These are phyloP conservation scores for Immersiella caudata DNA, from an alignment of 495 filamentous ascomycete species.

Conservation along the genomic window DNA sequence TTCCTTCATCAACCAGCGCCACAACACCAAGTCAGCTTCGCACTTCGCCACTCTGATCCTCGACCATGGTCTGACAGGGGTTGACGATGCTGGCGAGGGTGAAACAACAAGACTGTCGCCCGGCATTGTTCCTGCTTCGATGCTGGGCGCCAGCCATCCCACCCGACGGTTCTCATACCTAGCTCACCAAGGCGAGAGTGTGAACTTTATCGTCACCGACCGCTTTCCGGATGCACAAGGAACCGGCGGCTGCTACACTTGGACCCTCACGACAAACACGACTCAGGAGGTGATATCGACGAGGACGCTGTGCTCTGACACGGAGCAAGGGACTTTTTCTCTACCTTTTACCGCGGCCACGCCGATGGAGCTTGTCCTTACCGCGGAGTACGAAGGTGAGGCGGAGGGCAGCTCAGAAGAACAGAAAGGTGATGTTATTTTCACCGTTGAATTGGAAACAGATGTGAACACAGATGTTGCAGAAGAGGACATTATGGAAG, in stretches of 20 bases:
- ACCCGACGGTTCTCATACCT: not conserved
- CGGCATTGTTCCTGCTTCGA: not conserved
- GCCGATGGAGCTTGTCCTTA: not conserved
- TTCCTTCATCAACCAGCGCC: slow-evolving; percentile 17
- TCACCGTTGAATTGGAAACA: no score
- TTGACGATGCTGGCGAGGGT: not conserved
- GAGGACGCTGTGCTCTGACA: not conserved
- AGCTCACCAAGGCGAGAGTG: not conserved
- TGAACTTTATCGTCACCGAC: not conserved
- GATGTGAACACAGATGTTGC: no score
- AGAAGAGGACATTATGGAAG: no score
- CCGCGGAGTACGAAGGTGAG: not conserved
- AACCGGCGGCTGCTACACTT: not conserved
- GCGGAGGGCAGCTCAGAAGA: no score
- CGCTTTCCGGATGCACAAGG: not conserved
- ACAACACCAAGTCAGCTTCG: not conserved
- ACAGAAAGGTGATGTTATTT: no score
- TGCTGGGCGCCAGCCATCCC: not conserved
- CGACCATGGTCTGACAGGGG: not conserved
- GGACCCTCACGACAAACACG: not conserved
- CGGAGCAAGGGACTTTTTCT: not conserved
- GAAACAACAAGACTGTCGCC: not conserved
- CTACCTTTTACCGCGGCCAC: not conserved
- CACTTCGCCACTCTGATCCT: not conserved
- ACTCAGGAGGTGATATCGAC: not conserved